Evolutionary conservation across 1,284 basidiomycete genomes (phyloP), one percentile per base, ranked within the genome.

Genomic region (Phlebopus sp.): DNA sequence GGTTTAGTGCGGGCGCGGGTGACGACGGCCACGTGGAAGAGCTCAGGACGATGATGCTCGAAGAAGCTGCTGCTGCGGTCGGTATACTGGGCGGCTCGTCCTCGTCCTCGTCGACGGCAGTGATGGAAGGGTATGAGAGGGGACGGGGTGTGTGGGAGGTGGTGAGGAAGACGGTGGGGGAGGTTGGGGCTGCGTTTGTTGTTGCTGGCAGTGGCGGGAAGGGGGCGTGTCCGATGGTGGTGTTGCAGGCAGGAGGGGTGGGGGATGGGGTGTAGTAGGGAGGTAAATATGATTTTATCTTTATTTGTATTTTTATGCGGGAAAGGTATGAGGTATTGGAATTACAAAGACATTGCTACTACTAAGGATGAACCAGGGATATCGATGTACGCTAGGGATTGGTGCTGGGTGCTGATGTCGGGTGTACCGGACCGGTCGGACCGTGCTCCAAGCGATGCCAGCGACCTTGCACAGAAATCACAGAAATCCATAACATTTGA

Each of bases 151-250:
- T 8, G 0, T 47, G 64, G 3, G 66, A 64, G 10, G 39, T 55
- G 46, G 76, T 91, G 41, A 68, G 81, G 21, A 86, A 84, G 67
- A 90, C 90, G 1, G 67, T 92, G 0, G 91, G 91, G 1, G 85
- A 91, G 58, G 77, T 84, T 0, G 85, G 79, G 9, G 78, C 86
- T 7, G 84, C 79, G 13, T 66, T 89, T 48, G 77, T 90, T 3
- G 72, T 79, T 4, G 44, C 49, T 1, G 47, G 27, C 4, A 40
- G 2, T 37, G 45, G 15, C 49, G 46, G 41, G 54, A 47, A 8
- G 66, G 27, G 27, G 8, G 8, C 10, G 27, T 23, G 21, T 23
- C 27, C 62, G 31, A 45, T 67, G 37, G 32, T 68, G 2, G 61
- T 64, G 4, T 47, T 64, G 25, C 66, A 67, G 48, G 53, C 55